phyloP scores from a whole-genome alignment of 2,329 filamentous ascomycete genomes.

The Pseudogymnoascus sp. region DNA sequence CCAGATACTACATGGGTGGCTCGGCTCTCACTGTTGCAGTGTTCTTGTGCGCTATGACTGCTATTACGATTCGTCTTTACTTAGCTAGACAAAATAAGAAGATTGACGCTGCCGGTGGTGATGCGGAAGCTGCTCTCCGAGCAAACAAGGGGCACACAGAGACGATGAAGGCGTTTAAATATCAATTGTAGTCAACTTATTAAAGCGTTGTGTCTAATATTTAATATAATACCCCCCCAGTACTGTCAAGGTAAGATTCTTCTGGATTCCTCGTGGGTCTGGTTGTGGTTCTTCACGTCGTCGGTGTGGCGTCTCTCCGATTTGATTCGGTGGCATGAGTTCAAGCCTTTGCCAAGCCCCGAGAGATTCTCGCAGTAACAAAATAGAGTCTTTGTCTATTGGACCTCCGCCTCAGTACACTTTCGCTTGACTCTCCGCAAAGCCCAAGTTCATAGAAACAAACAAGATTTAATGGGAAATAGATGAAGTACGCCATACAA shows the following conservation, averaged over 20 bases:
- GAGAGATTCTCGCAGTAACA: background rate
- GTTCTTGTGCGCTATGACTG: background rate
- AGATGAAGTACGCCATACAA: no score
- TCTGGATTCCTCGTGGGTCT: background rate
- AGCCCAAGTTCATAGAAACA: no score
- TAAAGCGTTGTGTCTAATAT: background rate
- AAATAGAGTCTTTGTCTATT: no score
- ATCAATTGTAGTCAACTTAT: background rate
- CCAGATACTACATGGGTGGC: conserved; percentile 24
- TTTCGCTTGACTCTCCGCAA: no score
- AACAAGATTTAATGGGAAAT: no score
- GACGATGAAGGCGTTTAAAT: background rate
- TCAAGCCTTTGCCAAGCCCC: background rate
- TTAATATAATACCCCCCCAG: background rate
- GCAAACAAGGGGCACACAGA: background rate
- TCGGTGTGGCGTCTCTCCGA: no score
- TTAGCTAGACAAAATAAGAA: background rate
- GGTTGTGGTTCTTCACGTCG: background rate
- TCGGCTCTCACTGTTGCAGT: background rate
- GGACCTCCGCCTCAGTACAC: no score
- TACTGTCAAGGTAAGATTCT: background rate
- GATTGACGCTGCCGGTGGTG: background rate
- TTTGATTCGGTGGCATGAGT: background rate
- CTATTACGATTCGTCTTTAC: background rate
- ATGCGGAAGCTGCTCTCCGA: background rate